These are phyloP conservation scores for Malassezia globosa DNA, from an alignment of 1,284 basidiomycete genomes.

Conservation along the genomic window DNA sequence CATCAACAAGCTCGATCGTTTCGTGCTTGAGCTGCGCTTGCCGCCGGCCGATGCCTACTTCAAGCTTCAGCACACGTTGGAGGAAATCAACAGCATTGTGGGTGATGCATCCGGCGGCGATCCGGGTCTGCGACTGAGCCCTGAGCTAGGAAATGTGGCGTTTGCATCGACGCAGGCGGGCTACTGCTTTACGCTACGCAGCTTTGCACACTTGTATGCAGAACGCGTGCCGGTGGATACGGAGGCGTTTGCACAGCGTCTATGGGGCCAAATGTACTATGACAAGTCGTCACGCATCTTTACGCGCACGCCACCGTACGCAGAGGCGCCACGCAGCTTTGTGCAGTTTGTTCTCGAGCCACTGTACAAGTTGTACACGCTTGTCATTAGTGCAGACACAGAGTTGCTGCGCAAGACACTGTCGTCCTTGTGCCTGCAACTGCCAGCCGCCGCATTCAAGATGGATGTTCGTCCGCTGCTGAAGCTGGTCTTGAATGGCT, in stretches of 20 bases:
- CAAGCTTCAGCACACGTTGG: conserved; percentile 97
- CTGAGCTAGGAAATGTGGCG: conserved; percentile 89
- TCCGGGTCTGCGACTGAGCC: conserved; percentile 73
- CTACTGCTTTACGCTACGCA: conserved; percentile 89
- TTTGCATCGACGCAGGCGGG: conserved; percentile 94
- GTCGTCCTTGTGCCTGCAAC: conserved; percentile 64
- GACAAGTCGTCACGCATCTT: conserved; percentile 72
- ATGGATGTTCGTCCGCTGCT: conserved; percentile 92
- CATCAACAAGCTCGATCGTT: conserved; percentile 93
- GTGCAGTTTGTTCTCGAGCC: conserved; percentile 95
- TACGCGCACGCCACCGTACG: conserved; percentile 67
- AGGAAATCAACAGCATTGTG: conserved; percentile 74
- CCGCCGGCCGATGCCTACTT: conserved; percentile 94
- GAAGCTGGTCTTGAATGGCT: conserved; percentile 84
- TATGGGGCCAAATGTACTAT: conserved; percentile 99
- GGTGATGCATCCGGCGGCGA: conserved; percentile 71
- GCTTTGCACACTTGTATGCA: conserved; percentile 92
- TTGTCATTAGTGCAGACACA: conserved; percentile 81
- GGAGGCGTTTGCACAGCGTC: conserved; percentile 61
- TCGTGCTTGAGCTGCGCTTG: conserved; percentile 89
- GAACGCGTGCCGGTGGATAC: conserved; percentile 57
- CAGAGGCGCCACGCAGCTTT: conserved; percentile 73
- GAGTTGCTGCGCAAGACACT: conserved; percentile 71
- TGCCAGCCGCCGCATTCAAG: conserved; percentile 91
- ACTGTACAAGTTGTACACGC: conserved; percentile 90